Conservation (phyloP, 805 yeast species). For the Jamesozyma lodderae region DNA sequence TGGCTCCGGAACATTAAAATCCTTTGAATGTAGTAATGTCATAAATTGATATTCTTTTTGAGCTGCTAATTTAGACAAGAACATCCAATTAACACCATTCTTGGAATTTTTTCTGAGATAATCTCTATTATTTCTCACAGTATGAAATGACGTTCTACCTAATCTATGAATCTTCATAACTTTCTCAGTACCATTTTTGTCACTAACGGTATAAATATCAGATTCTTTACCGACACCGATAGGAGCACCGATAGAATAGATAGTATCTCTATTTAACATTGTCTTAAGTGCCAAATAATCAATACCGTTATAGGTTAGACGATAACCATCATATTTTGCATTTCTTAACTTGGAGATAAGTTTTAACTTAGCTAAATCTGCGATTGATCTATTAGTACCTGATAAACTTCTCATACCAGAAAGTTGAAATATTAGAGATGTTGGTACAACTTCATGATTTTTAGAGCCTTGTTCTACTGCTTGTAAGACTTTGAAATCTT, state of each 20-base stretch:
- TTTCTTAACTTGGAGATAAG: conserved; percentile 72
- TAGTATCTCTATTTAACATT: conserved; percentile 61
- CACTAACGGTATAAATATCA: conserved; percentile 80
- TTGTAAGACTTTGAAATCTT: conserved; percentile 80
- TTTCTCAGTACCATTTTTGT: conserved; percentile 50
- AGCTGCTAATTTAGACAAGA: conserved; percentile 81
- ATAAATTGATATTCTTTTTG: conserved; percentile 85
- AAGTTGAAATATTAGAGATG: conserved; percentile 66
- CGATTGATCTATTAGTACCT: conserved; percentile 67
- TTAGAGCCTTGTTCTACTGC: conserved; percentile 88
- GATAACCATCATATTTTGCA: conserved; percentile 91
- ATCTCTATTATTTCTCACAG: conserved; percentile 90
- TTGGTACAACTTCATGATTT: conserved; percentile 93
- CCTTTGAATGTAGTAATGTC: conserved; percentile 62
- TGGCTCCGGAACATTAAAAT: conserved; percentile 82
- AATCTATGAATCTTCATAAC: conserved; percentile 87
- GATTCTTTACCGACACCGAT: conserved; percentile 98
- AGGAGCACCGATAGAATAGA: conserved; percentile 73
- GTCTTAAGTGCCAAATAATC: conserved; percentile 88
- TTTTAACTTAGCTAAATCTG: conserved; percentile 80
- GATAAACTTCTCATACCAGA: conserved; percentile 71
- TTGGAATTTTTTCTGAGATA: conserved; percentile 57
- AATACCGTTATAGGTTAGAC: conserved; percentile 79
- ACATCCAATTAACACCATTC: conserved; percentile 86
- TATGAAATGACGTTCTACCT: conserved; percentile 88